Conservation (phyloP, 306 rosid genomes). For the Begonia fuchsioides region DNA sequence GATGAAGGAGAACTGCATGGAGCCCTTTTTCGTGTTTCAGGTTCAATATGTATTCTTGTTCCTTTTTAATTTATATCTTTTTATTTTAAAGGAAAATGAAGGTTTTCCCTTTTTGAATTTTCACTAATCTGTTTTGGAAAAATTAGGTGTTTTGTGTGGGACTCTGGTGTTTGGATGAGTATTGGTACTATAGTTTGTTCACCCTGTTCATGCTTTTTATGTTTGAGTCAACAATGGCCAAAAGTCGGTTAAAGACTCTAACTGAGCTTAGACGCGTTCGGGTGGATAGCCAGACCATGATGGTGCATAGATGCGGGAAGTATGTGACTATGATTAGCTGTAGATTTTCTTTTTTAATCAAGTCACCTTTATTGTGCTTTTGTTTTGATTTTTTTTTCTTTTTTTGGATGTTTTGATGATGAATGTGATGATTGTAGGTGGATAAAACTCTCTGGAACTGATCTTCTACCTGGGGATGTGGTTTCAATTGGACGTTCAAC, state of each 20-base stretch:
- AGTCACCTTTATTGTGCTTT: constrained; percentile 5
- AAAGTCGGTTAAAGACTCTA: constrained; percentile 84
- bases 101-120: background rate
- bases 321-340: constrained; percentile 25
- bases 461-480: constrained; percentile 95
- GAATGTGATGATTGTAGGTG: constrained; percentile 38
- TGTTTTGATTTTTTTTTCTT: background rate
- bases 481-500: constrained; percentile 87
- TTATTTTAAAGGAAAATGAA: background rate
- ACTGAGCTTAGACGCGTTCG: constrained; percentile 95
- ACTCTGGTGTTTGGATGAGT: constrained; percentile 98
- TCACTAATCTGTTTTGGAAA: background rate
- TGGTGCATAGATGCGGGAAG: constrained; percentile 97
- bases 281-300: constrained; percentile 82
- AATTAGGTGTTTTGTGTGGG: constrained; percentile 94
- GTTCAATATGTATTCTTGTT: constrained; percentile 18
- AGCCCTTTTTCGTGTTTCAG: constrained; percentile 98
- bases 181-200: constrained; percentile 98
- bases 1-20: constrained; percentile 94
- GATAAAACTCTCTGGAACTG: constrained; percentile 79
- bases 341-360: too few relatives aligned
- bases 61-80: constrained; percentile 2
- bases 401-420: constrained; percentile 4
- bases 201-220: constrained; percentile 89
- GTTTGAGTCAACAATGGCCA: constrained; percentile 99